Evolutionary conservation across 352 stramenopile species (phyloP).

Genomic region (Pythium brassicae): DNA sequence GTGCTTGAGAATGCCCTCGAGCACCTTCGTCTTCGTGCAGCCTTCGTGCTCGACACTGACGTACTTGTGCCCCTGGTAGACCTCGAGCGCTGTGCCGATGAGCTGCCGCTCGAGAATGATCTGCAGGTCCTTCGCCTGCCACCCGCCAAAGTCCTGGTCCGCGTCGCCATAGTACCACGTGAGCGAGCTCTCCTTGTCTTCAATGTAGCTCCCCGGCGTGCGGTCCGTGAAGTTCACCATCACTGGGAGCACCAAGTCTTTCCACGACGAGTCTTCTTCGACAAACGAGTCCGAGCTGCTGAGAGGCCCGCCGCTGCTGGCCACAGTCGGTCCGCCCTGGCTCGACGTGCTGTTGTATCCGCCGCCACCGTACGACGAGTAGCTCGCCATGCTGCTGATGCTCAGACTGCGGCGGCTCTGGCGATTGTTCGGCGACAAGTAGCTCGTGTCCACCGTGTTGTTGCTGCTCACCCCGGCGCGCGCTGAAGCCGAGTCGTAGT

Average conservation of each 20-base stretch:
- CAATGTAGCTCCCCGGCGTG: slow-evolving; percentile 76
- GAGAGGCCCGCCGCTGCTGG: slow-evolving; percentile 18
- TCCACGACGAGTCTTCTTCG: slow-evolving; percentile 67
- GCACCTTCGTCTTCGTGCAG: slow-evolving; percentile 71
- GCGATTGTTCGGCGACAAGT: slow-evolving; percentile 24
- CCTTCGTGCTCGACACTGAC: slow-evolving; percentile 80
- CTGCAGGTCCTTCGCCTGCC: slow-evolving; percentile 89
- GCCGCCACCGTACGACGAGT: slow-evolving; percentile 27
- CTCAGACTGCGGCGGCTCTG: slow-evolving; percentile 30
- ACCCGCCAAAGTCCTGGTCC: slow-evolving; percentile 81
- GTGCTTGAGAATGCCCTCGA: slow-evolving; percentile 72
- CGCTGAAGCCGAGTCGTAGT: slow-evolving; percentile 51
- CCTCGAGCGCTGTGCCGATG: slow-evolving; percentile 79
- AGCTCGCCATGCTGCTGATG: slow-evolving; percentile 39
- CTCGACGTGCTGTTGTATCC: slow-evolving; percentile 15
- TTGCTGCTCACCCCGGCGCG: slow-evolving; percentile 25
- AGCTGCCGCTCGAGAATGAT: slow-evolving; percentile 86
- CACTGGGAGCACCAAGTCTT: slow-evolving; percentile 70
- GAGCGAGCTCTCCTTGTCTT: slow-evolving; percentile 82
- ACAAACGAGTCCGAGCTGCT: slow-evolving; percentile 46
- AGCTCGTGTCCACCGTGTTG: slow-evolving; percentile 28
- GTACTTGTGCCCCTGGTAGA: slow-evolving; percentile 81
- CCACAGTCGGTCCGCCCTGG: slow-evolving; percentile 8
- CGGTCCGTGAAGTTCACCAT: slow-evolving; percentile 77
- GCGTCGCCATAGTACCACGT: slow-evolving; percentile 88